Percentiles rank a stretch among this genome's conserved stretches.
Evolutionary conservation across 176 grass and related monocot species (phyloP).

Genomic region (Puccinellia tenuiflora): DNA sequence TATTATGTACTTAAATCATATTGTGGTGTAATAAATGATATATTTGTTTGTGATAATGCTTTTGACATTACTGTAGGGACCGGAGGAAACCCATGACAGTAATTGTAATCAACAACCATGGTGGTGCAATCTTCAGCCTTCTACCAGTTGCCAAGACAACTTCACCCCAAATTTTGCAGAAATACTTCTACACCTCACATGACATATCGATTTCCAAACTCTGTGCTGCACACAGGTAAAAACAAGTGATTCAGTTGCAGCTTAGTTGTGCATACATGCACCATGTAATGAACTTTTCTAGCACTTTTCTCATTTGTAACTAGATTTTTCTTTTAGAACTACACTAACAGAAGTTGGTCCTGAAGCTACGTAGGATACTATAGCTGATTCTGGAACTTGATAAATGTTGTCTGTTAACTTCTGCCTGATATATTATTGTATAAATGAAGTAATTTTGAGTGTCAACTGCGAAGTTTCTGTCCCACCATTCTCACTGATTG

Average conservation of each 20-base stretch:
- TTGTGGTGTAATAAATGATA: not conserved
- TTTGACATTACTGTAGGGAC: constrained; percentile 50
- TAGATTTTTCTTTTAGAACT: constrained; percentile 13
- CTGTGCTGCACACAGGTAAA: constrained; percentile 91
- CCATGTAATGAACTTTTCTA: not conserved
- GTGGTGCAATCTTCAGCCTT: constrained; percentile 97
- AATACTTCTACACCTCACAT: constrained; percentile 86
- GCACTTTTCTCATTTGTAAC: not conserved
- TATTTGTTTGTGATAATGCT: constrained; percentile 22
- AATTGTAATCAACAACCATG: constrained; percentile 93
- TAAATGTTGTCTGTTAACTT: not conserved
- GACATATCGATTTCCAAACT: constrained; percentile 76
- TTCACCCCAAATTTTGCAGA: constrained; percentile 57
- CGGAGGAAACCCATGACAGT: constrained; percentile 74
- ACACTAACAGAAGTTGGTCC: not conserved
- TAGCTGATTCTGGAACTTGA: constrained; percentile 19
- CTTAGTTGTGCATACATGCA: constrained; percentile 6
- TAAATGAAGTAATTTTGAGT: not conserved
- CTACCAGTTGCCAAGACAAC: constrained; percentile 68
- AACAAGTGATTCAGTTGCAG: not conserved
- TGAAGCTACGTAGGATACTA: constrained; percentile 1
- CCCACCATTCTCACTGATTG: not conserved
- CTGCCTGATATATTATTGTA: not conserved
- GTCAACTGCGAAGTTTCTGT: constrained; percentile 6
- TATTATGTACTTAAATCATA: not conserved